Percentiles rank a stretch among this genome's conserved stretches.
These are phyloP conservation scores for Gentiana dahurica DNA, from an alignment of 257 asterid species.

Conservation along the genomic window DNA sequence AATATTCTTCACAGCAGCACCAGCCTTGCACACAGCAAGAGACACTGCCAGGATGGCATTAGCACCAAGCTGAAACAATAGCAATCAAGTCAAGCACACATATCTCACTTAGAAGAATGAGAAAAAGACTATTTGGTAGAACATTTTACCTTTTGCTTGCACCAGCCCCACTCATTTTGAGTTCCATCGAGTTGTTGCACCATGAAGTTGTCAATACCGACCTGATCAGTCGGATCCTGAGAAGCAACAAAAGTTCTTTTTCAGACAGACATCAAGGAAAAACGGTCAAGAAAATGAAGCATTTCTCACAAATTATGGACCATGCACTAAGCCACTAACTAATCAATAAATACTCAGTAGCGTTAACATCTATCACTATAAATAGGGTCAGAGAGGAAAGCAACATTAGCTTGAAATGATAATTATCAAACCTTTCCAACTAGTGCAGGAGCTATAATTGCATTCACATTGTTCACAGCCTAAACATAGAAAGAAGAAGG, in stretches of 20 bases:
- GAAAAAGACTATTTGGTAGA: not conserved
- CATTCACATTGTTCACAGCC: slow-evolving; percentile 92
- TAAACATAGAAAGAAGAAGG: slow-evolving; percentile 7
- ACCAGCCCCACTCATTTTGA: slow-evolving; percentile 99
- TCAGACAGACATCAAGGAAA: not conserved
- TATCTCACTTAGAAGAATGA: not conserved
- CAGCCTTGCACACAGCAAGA: slow-evolving; percentile 95
- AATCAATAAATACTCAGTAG: not conserved
- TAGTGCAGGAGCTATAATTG: slow-evolving; percentile 82
- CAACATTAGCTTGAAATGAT: not conserved
- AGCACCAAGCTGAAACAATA: slow-evolving; percentile 73
- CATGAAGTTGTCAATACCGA: slow-evolving; percentile 80
- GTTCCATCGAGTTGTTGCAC: slow-evolving; percentile 97
- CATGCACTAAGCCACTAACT: not conserved
- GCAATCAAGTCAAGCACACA: slow-evolving; percentile 4
- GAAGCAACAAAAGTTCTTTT: slow-evolving; percentile 3
- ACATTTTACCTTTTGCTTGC: slow-evolving; percentile 78
- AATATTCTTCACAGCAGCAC: slow-evolving; percentile 60
- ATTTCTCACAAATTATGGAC: not conserved
- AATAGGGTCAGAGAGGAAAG: not conserved
- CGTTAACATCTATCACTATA: not conserved
- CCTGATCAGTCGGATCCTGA: slow-evolving; percentile 90
- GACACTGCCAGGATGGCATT: slow-evolving; percentile 95
- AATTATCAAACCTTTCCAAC: slow-evolving; percentile 70
- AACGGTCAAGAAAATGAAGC: too few species aligned